A percentile compares a stretch with the other conserved stretches of the same genome.
These are phyloP conservation scores for Naganishia albida DNA, from an alignment of 1,284 basidiomycete genomes.

Conservation along the genomic window DNA sequence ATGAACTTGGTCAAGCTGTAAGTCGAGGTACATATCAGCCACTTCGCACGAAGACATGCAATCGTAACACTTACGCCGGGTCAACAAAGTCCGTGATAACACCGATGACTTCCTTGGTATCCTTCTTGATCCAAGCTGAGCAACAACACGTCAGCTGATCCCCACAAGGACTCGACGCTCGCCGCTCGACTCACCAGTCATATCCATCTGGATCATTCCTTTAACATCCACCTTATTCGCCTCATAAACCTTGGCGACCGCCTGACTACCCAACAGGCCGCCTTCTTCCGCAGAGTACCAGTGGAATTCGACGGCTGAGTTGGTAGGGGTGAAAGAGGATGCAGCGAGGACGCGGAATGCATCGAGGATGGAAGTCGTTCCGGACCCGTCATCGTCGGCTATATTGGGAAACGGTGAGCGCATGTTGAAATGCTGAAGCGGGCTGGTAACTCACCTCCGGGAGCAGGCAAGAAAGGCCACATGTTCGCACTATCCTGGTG, in stretches of 20 bases:
- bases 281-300: constrained; percentile 95
- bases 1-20: constrained; percentile 69
- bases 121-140: constrained; percentile 89
- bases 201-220: constrained; percentile 87
- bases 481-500: constrained; percentile 91
- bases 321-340: constrained; percentile 71
- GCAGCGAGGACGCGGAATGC: constrained; percentile 78
- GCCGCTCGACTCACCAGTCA: constrained; percentile 56
- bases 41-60: background rate
- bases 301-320: constrained; percentile 83
- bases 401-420: constrained; percentile 31
- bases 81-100: constrained; percentile 88
- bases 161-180: background rate
- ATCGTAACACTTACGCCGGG: constrained; percentile 48
- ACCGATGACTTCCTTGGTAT: constrained; percentile 82
- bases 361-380: constrained; percentile 88
- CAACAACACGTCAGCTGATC: constrained; percentile 32
- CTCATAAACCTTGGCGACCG: constrained; percentile 78
- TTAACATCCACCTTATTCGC: constrained; percentile 65
- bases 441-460: constrained; percentile 60
- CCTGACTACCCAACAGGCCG: constrained; percentile 92
- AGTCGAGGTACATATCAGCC: background rate
- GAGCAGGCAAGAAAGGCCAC: constrained; percentile 84
- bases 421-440: background rate
- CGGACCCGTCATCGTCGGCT: constrained; percentile 83